Evolutionary conservation across 257 asterid genomes (phyloP), one percentile per base, ranked within the genome.

Genomic region (Fraxinus cuspidata): DNA sequence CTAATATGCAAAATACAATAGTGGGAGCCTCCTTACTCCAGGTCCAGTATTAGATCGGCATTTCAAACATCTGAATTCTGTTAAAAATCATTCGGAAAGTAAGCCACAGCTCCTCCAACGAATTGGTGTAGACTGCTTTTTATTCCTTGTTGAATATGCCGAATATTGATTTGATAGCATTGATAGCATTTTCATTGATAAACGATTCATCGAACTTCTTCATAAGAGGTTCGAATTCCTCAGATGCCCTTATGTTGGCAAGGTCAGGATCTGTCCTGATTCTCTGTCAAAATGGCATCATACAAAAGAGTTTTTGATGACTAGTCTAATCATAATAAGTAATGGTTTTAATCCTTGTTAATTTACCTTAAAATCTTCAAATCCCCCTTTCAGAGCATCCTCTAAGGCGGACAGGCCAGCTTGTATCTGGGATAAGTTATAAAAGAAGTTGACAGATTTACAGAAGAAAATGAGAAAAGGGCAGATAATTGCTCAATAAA

Each of bases 151-250:
- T 84, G 84, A 94, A 92, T 74, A 81, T 66, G 21, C 97, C 97
- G 71, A 95, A 92, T 19, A 95, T 72, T 56, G 98, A 92, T 81
- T 95, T 95, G 82, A 95, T 84, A 3, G 99, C 97, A 49, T 94
- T 89, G 90, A 94, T 84, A 70, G 99, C 99, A 37, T 82, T 92
- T 84, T 92, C 99, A 31, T 94, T 94, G 88, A 94, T 94, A 77
- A 94, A 92, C 0, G 98, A 89, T 84, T 94, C 99, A 28, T 95
- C 99, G 40, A 78, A 95, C 81, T 71, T 91, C 87, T 89, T 91
- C 90, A 94, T 25, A 31, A 94, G 95, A 44, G 89, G 78, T 34
- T 90, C 96, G 16, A 92, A 94, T 31, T 85, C 95, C 66, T 85
- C 86, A 0, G 96, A 84, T 76, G 77, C 78, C 84, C 99, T 90